phyloP scores from a whole-genome alignment of 1,284 basidiomycete species.

The Pseudozyma hubeiensis region DNA sequence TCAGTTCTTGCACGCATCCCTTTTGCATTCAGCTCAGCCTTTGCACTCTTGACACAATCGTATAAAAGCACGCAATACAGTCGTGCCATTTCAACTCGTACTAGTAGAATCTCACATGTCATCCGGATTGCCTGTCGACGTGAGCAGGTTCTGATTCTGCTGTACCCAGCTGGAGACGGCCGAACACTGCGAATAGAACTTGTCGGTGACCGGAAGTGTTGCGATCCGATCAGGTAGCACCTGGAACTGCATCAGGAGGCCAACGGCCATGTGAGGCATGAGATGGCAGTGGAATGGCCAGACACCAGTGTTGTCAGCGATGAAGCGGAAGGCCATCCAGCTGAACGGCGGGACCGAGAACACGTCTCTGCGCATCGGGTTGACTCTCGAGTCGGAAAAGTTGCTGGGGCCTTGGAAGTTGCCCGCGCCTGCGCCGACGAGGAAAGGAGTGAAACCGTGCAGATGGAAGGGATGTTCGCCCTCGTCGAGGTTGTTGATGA shows the following conservation, averaged over 20 bases:
- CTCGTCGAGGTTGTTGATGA: slow-evolving; percentile 69
- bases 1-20: too few species aligned
- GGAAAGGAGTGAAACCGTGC: slow-evolving; percentile 51
- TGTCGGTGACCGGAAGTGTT: slow-evolving; percentile 7
- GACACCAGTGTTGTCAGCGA: slow-evolving; percentile 58
- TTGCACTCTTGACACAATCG: too few species aligned
- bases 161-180: slow-evolving; percentile 34
- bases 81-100: too few species aligned
- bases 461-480: slow-evolving; percentile 72
- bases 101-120: slow-evolving; percentile 11
- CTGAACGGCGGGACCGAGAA: slow-evolving; percentile 52
- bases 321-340: slow-evolving; percentile 54
- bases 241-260: slow-evolving; percentile 55
- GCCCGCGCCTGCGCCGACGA: slow-evolving; percentile 68
- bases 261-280: slow-evolving; percentile 48
- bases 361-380: slow-evolving; percentile 57
- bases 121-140: slow-evolving; percentile 19
- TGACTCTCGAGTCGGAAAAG: slow-evolving; percentile 33
- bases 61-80: too few species aligned
- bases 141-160: slow-evolving; percentile 31
- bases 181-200: slow-evolving; percentile 31
- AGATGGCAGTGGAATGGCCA: slow-evolving; percentile 61
- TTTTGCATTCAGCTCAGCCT: too few species aligned
- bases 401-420: slow-evolving; percentile 40
- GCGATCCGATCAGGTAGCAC: slow-evolving; percentile 38